These are phyloP conservation scores for Neoboletus brunneissimus DNA, from an alignment of 768 basidiomycete species.

Conservation along the genomic window DNA sequence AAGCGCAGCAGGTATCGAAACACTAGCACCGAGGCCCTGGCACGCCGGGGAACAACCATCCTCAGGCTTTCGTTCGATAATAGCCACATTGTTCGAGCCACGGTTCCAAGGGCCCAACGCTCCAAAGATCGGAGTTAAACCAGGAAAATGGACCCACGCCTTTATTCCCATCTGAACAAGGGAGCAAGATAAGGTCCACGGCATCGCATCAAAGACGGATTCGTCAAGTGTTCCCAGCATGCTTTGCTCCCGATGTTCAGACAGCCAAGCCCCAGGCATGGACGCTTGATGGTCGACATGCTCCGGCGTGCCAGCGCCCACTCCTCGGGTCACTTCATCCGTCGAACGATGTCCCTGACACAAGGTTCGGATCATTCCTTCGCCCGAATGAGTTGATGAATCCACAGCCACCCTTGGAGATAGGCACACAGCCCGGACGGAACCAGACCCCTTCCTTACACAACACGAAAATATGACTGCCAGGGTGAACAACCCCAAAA, in stretches of 20 bases:
- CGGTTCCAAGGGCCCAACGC: not conserved
- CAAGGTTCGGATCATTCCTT: not conserved
- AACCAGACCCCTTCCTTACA: not conserved
- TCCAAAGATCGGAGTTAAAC: not conserved
- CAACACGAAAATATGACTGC: not conserved
- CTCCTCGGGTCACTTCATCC: not conserved
- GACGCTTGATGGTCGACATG: not conserved
- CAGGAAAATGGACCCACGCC: not conserved
- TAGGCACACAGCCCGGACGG: not conserved
- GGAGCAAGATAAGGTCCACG: not conserved
- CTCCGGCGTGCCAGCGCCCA: not conserved
- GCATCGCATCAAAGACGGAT: not conserved
- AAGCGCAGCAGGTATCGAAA: not conserved
- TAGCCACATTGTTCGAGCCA: not conserved
- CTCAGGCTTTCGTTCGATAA: not conserved
- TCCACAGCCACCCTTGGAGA: not conserved
- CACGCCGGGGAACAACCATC: not conserved
- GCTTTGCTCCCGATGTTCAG: not conserved
- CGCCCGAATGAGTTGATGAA: not conserved
- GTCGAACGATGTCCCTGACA: not conserved
- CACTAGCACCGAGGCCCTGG: not conserved
- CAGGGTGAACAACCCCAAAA: slow-evolving; percentile 6
- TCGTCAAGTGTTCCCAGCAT: not conserved
- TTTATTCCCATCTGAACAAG: not conserved
- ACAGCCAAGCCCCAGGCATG: slow-evolving; percentile 8